Evolutionary conservation across 2,329 filamentous ascomycete genomes (phyloP).

Genomic region (Sordariomycetes sp.): DNA sequence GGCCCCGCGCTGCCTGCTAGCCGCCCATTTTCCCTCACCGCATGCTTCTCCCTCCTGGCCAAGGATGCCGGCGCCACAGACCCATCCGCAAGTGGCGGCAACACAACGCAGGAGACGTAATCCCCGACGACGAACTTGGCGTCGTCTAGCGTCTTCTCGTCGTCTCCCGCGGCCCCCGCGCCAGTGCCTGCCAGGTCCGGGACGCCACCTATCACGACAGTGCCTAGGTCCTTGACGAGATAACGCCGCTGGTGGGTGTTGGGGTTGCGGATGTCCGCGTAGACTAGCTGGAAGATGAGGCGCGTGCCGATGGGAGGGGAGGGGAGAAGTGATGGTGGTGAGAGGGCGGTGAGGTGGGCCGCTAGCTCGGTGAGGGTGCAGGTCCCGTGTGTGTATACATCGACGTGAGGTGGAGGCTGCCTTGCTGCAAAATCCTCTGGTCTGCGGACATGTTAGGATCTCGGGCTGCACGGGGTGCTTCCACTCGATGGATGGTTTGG

Average conservation of each 20-base stretch:
- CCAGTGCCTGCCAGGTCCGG: constrained; percentile 29
- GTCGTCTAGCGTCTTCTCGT: constrained; percentile 64
- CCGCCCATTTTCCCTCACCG: constrained; percentile 20
- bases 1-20: constrained; percentile 25
- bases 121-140: constrained; percentile 81
- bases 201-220: constrained; percentile 61
- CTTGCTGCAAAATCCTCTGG: constrained; percentile 58
- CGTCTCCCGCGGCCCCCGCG: constrained; percentile 38
- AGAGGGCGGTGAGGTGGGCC: constrained; percentile 59
- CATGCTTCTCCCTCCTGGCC: constrained; percentile 28
- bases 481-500: neutral
- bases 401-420: constrained; percentile 54
- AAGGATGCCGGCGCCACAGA: constrained; percentile 55
- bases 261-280: constrained; percentile 52
- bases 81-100: constrained; percentile 66
- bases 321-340: constrained; percentile 53
- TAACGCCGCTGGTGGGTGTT: constrained; percentile 44
- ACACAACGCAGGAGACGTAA: constrained; percentile 72
- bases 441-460: constrained; percentile 24
- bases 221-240: constrained; percentile 72
- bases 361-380: constrained; percentile 76
- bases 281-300: constrained; percentile 79
- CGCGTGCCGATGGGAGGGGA: constrained; percentile 69
- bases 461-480: neutral
- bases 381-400: constrained; percentile 78